A percentile compares a stretch with the other conserved stretches of the same genome.
Evolutionary conservation across 2,329 filamentous ascomycete species (phyloP).

Genomic region (Neocatenulostroma microsporum): DNA sequence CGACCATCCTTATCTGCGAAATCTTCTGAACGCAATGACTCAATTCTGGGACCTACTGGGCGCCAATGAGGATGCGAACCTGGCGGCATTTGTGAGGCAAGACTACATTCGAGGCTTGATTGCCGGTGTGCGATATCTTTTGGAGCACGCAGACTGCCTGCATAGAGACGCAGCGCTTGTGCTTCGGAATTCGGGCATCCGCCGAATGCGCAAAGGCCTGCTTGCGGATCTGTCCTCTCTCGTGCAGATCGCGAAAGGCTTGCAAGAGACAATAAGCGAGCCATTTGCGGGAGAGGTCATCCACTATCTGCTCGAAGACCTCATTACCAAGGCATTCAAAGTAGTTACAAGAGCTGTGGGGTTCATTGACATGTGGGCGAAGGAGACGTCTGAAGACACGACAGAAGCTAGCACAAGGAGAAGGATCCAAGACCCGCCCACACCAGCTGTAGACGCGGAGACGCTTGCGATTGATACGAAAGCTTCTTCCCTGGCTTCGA

Average conservation of each 20-base stretch:
- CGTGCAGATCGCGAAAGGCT: slow-evolving; percentile 77
- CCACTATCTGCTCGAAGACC: slow-evolving; percentile 78
- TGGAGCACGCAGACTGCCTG: slow-evolving; percentile 82
- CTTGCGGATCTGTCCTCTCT: slow-evolving; percentile 82
- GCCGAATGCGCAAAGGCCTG: slow-evolving; percentile 75
- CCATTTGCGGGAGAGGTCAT: slow-evolving; percentile 48
- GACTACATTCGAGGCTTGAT: slow-evolving; percentile 93
- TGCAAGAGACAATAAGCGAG: slow-evolving; percentile 65
- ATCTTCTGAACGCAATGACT: slow-evolving; percentile 73
- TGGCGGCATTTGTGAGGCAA: slow-evolving; percentile 76
- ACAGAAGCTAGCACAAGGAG: too few relatives aligned
- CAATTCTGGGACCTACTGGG: slow-evolving; percentile 90
- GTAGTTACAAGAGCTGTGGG: slow-evolving; percentile 85
- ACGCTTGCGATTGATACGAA: too few relatives aligned
- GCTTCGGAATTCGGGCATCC: slow-evolving; percentile 64
- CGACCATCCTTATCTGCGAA: slow-evolving; percentile 78
- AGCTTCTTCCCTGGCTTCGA: too few relatives aligned
- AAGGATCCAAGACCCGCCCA: too few relatives aligned
- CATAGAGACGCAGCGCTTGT: slow-evolving; percentile 72
- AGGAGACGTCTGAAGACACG: slow-evolving; percentile 16
- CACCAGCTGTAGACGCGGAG: too few relatives aligned
- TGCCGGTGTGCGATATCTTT: slow-evolving; percentile 78
- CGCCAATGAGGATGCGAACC: slow-evolving; percentile 56
- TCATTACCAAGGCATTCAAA: slow-evolving; percentile 88
- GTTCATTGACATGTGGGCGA: slow-evolving; percentile 76